Base-by-base conservation (phyloP, 495 filamentous ascomycete species). In the Talaromyces adpressus region DNA sequence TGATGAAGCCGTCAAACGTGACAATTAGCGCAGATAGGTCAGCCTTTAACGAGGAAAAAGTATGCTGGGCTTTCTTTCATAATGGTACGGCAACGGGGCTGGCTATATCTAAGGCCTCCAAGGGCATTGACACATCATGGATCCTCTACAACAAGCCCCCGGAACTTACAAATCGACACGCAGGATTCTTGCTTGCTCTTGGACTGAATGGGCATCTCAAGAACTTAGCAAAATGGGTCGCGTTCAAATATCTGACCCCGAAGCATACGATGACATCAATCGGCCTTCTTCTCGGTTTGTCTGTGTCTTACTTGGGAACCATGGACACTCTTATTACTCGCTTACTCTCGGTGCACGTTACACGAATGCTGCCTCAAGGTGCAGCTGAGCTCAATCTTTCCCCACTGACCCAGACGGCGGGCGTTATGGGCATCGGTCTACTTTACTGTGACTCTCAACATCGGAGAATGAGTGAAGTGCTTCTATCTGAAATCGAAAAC, bases 231-330 rank as follows among this genome's bases (percentile, higher is more conserved):
- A 97, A 97, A 75, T 98, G 95, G 95, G 89, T 97, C 25, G 92
- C 93, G 51, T 98, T 97, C 84, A 98, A 96, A 75, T 98, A 98
- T 65, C 76, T 98, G 30, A 98, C 94, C 0, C 94, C 94, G 2
- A 98, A 98, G 70, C 94, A 98, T 74, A 93, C 92, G 41, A 98
- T 98, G 93, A 97, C 93, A 11, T 97, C 94, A 6, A 95, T 99
- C 64, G 94, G 95, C 9, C 81, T 99, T 20, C 82, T 99, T 51
- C 81, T 99, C 8, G 94, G 94, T 27, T 79, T 98, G 59, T 91
- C 95, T 2, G 95, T 91, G 11, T 97, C 93, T 8, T 94, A 95
- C 71, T 77, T 98, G 54, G 94, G 94, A 7, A 97, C 92, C 23
- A 97, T 97, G 95, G 93, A 99, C 69, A 91, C 89, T 1, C 82